Evolutionary conservation across 306 rosid genomes (phyloP).

Genomic region (Chamaecrista fasciculata): DNA sequence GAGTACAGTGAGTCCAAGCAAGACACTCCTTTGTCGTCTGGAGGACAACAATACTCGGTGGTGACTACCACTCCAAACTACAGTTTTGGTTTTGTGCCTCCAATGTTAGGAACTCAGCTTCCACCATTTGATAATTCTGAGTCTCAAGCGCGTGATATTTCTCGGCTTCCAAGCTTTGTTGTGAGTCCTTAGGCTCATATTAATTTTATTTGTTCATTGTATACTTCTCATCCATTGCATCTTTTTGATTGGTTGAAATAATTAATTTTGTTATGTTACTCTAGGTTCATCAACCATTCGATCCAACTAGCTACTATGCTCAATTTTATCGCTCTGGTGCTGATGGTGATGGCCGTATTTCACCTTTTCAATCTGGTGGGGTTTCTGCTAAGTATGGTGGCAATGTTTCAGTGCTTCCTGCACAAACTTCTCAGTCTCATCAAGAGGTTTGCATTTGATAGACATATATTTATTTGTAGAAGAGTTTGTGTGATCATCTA

Average conservation of each 20-base stretch:
- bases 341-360: slow-evolving; percentile 79
- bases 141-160: slow-evolving; percentile 68
- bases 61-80: slow-evolving; percentile 61
- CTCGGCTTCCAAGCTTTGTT: slow-evolving; percentile 76
- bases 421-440: slow-evolving; percentile 67
- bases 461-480: neutral
- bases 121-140: slow-evolving; percentile 74
- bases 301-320: slow-evolving; percentile 80
- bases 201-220: slow-evolving; percentile 21
- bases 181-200: slow-evolving; percentile 48
- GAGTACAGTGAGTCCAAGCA: slow-evolving; percentile 69
- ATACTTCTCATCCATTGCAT: slow-evolving; percentile 22
- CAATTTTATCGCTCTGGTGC: slow-evolving; percentile 82
- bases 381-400: slow-evolving; percentile 72
- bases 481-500: neutral
- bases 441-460: slow-evolving; percentile 68
- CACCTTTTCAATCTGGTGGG: slow-evolving; percentile 79
- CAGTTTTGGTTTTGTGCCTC: slow-evolving; percentile 72
- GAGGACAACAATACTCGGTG: slow-evolving; percentile 65
- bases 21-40: slow-evolving; percentile 62
- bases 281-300: slow-evolving; percentile 79
- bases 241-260: slow-evolving; percentile 21
- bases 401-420: slow-evolving; percentile 66
- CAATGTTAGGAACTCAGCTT: slow-evolving; percentile 75
- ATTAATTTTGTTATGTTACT: slow-evolving; percentile 27